Evolutionary conservation across 2,329 filamentous ascomycete species (phyloP).

Genomic region (Aspergillus sp.): DNA sequence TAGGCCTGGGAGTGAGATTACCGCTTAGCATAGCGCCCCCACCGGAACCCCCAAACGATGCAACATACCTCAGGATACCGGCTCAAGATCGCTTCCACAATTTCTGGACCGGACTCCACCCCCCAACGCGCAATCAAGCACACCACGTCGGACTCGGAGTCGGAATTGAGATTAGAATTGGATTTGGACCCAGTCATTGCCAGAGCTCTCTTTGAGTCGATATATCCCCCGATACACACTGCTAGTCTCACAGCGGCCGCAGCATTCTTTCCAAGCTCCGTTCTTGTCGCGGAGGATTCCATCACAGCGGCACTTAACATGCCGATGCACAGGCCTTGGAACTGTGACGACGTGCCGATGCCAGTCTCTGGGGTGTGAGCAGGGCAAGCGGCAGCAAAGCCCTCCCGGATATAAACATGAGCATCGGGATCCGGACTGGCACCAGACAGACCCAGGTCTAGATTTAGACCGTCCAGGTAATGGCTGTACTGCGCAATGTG

Average conservation of each 20-base stretch:
- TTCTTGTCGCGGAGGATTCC: background rate
- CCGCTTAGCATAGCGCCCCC: background rate
- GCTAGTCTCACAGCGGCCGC: background rate
- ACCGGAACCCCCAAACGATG: background rate
- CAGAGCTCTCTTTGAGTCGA: background rate
- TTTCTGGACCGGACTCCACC: background rate
- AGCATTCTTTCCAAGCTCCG: slow-evolving; percentile 1
- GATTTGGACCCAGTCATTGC: background rate
- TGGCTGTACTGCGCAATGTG: slow-evolving; percentile 7
- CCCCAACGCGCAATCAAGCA: slow-evolving; percentile 10
- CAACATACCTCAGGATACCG: background rate
- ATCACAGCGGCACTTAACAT: slow-evolving; percentile 1
- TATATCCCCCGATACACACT: slow-evolving; percentile 3
- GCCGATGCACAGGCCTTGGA: slow-evolving; percentile 10
- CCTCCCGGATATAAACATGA: background rate
- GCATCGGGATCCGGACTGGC: background rate
- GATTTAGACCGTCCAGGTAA: background rate
- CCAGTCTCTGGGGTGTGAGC: background rate
- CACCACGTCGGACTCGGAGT: background rate
- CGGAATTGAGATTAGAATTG: background rate
- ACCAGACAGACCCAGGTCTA: background rate
- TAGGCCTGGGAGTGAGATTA: background rate
- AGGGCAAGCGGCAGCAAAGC: background rate
- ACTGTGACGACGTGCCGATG: background rate
- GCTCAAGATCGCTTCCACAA: background rate